phyloP scores from a whole-genome alignment of 176 grass and related monocot genomes.

The Saccharum officinarum region DNA sequence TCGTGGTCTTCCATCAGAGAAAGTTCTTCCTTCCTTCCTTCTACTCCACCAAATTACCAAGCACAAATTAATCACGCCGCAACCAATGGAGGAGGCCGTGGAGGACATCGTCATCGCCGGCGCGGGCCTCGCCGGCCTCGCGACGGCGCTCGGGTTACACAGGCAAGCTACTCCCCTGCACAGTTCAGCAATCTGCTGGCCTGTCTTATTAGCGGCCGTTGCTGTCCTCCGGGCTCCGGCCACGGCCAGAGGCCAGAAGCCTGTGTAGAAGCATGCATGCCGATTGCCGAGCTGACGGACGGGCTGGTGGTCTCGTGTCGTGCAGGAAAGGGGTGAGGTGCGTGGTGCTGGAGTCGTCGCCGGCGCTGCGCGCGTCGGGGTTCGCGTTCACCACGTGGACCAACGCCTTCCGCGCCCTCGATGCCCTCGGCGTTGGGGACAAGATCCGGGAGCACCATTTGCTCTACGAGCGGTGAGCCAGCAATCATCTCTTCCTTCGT shows the following conservation, averaged over 20 bases:
- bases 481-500: too few relatives aligned
- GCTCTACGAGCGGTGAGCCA: constrained; percentile 44
- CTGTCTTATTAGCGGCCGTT: neutral
- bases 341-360: constrained; percentile 83
- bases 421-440: constrained; percentile 69
- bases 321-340: constrained; percentile 72
- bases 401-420: constrained; percentile 79
- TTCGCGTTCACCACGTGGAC: constrained; percentile 66
- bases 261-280: neutral
- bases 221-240: neutral
- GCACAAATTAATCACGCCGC: neutral
- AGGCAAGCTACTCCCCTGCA: constrained; percentile 26
- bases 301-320: too few relatives aligned
- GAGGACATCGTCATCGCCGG: constrained; percentile 79
- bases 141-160: constrained; percentile 66
- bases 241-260: too few relatives aligned
- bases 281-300: neutral
- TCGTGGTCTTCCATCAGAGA: neutral
- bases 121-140: constrained; percentile 68
- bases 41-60: neutral
- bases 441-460: constrained; percentile 69
- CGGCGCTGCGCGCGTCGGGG: constrained; percentile 60
- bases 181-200: neutral
- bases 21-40: too few relatives aligned
- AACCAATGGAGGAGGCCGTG: constrained; percentile 33